Base-by-base conservation (phyloP, 495 filamentous ascomycete genomes). In the Penicillium alfredii region DNA sequence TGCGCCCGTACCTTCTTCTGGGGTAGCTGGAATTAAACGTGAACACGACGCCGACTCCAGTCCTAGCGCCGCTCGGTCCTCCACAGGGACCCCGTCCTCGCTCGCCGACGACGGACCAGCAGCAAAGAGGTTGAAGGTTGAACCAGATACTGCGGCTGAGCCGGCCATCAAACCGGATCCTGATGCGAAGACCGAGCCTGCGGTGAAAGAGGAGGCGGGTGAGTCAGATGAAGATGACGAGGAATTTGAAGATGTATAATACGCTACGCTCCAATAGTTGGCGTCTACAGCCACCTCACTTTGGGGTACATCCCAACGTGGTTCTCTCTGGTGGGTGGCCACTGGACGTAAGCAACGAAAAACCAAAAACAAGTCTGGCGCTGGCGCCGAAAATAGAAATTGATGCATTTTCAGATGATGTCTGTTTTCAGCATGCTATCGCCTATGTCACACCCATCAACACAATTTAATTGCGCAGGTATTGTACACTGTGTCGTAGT, bases 201-300 rank as follows among this genome's bases (percentile, higher is more conserved):
- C 51, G 2, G 32, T 49, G 5, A 64, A 63, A 41, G 55, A 60
- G 36, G 62, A 61, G 12, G 65, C 60, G 29, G 49, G 53, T 11
- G 53, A 68, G 24, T 74, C 70, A 2, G 71, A 74, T 35, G 72
- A 76, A 27, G 70, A 73, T 23, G 72, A 75, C 2, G 71, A 72
- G 26, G 67, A 73, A 24, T 76, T 76, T 32, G 71, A 74, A 32
- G 69, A 76, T 41, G 72, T 68, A 6, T 67, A 33, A 44, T 7
- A 29, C 9, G 11, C 34, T 13, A 19, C 10, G 11, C 23, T n/a
- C 23, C 8, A 0, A 1, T 9, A 25, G 8, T 8, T 25, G 23
- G 23, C 23, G 11, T 25, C n/a, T n/a, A n/a, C n/a, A n/a, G n/a
- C n/a, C n/a, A n/a, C n/a, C n/a, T n/a, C n/a, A n/a, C n/a, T n/a